Evolutionary conservation across 371 early-diverging fungal genomes (phyloP), one percentile per base, ranked within the genome.

Genomic region (Apophysomyces ossiformis): DNA sequence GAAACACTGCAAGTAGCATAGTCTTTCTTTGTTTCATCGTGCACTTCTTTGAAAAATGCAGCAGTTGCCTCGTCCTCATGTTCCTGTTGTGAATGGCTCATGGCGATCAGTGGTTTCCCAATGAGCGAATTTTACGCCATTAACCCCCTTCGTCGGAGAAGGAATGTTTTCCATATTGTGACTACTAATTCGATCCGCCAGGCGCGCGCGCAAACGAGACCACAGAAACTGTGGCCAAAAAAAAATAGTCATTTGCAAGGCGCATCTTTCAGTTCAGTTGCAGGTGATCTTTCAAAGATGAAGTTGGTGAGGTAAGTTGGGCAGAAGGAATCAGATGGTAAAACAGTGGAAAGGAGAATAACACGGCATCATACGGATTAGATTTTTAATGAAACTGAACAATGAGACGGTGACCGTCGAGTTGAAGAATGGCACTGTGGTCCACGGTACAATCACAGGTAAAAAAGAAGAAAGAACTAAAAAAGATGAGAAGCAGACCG

Each of bases 361-460:
- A 15, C 35, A 46, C 7, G 11, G 45, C 16, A 16, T 79, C 21
- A 8, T 45, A 45, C 5, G 9, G 9, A 18, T 16, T 26, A 93
- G 97, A 77, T 97, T 97, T 85, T 85, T 97, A 69, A 95, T 95
- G 95, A 96, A 97, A 82, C 86, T 95, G 76, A 90, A 85, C 72
- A 94, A 93, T 74, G 96, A 97, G 85, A 92, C 95, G 41, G 98
- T 97, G 38, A 95, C 95, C 21, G 91, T 97, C 72, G 98, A 97
- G 81, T 87, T 97, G 62, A 97, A 97, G 74, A 96, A 97, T 75
- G 96, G 96, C 61, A 97, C 96, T 9, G 85, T 95, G 64, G 95
- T 97, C 21, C 89, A 93, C 72, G 99, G 99, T 64, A 98, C 98
- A 12, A 92, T 99, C 63, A 93, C 94, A 47, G 96, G 90, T 86